Percentiles rank a stretch among this genome's conserved stretches.
Evolutionary conservation across 768 basidiomycete genomes (phyloP).

Genomic region (Tricholoma bakamatsutake): DNA sequence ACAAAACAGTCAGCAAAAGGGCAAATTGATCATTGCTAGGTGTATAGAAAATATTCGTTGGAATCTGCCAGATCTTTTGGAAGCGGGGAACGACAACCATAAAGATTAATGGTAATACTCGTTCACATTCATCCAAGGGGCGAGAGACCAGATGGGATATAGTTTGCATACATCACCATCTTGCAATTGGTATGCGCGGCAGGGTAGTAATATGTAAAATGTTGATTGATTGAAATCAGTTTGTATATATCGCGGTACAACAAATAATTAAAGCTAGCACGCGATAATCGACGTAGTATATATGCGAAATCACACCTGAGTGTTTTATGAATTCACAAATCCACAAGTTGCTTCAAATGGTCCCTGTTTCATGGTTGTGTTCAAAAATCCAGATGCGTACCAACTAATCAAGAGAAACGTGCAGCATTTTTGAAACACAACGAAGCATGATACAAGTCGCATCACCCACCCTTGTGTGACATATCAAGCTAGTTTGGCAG

Average conservation of each 20-base stretch:
- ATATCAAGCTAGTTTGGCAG: constrained; percentile 39
- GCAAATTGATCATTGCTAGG: background rate
- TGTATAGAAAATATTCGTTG: background rate
- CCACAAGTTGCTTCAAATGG: background rate
- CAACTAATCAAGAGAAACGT: background rate
- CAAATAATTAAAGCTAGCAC: too few species aligned
- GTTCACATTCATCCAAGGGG: background rate
- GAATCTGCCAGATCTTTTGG: background rate
- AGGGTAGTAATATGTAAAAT: too few species aligned
- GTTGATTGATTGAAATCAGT: too few species aligned
- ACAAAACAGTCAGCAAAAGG: too few species aligned
- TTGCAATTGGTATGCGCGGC: too few species aligned
- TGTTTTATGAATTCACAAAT: background rate
- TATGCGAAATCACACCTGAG: too few species aligned
- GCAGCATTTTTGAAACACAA: too few species aligned
- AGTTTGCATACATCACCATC: too few species aligned
- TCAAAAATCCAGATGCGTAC: background rate
- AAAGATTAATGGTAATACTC: background rate
- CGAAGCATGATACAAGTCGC: too few species aligned
- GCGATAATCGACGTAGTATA: background rate
- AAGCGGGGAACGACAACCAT: background rate
- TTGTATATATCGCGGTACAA: too few species aligned
- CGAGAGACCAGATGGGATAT: too few species aligned
- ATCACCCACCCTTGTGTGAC: background rate
- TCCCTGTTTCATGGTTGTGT: background rate